Evolutionary conservation across 352 stramenopile genomes (phyloP).

Genomic region (Phytopythium ostracodes): DNA sequence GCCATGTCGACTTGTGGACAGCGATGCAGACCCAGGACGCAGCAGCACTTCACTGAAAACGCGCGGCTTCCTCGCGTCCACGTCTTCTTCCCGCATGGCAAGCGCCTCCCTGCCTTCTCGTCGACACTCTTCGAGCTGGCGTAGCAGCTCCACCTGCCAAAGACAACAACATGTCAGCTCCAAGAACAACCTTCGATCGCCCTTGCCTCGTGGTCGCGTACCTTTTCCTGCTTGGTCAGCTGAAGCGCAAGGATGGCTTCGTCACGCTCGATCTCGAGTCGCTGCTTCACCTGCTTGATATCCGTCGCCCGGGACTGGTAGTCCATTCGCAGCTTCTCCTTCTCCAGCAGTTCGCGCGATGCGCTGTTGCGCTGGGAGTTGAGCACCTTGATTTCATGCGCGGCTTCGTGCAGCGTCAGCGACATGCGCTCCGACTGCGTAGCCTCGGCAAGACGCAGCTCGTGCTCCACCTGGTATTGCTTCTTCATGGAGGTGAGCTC

Average conservation of each 20-base stretch:
- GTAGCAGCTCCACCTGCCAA: slow-evolving; percentile 23
- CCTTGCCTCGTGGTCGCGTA: slow-evolving; percentile 6
- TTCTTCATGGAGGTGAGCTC: slow-evolving; percentile 33
- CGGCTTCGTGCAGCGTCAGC: slow-evolving; percentile 39
- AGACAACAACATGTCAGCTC: not conserved
- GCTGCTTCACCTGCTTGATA: slow-evolving; percentile 44
- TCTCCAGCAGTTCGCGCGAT: slow-evolving; percentile 45
- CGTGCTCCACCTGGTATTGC: slow-evolving; percentile 43
- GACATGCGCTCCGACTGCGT: slow-evolving; percentile 55
- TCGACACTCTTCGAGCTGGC: slow-evolving; percentile 35
- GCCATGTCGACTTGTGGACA: not conserved
- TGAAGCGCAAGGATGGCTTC: slow-evolving; percentile 42
- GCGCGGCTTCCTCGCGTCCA: slow-evolving; percentile 37
- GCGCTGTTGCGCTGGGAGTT: slow-evolving; percentile 42
- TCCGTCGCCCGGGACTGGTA: slow-evolving; percentile 46
- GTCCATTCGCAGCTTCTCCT: slow-evolving; percentile 50
- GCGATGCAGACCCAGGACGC: slow-evolving; percentile 4
- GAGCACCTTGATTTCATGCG: slow-evolving; percentile 43
- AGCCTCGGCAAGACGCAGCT: slow-evolving; percentile 47
- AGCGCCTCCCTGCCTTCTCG: slow-evolving; percentile 43
- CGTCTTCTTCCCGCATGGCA: slow-evolving; percentile 72
- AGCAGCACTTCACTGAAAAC: slow-evolving; percentile 38
- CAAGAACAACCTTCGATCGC: not conserved
- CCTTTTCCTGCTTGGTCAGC: slow-evolving; percentile 38
- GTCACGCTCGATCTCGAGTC: slow-evolving; percentile 49